Evolutionary conservation across 495 filamentous ascomycete genomes (phyloP), one percentile per base, ranked within the genome.

Genomic region (Neurospora tetraspora): DNA sequence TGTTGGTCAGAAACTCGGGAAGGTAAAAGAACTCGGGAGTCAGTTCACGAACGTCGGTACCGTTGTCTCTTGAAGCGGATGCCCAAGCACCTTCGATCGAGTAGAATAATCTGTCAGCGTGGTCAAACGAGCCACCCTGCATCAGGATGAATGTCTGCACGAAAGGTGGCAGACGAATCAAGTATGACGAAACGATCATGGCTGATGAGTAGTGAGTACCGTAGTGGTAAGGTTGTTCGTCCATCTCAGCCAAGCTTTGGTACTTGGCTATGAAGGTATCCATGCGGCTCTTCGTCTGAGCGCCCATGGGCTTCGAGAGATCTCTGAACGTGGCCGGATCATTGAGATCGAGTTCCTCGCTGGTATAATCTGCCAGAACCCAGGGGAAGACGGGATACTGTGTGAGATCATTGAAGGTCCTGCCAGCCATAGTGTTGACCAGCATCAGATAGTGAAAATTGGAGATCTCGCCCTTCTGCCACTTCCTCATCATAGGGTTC

Each of bases 401-500:
- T 2, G 96, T 99, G 11, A 99, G 84, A 80, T 99, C 96, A 77
- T 99, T 99, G 86, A 99, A 99, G 0, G 96, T 98, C 69, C 96
- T 86, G 39, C 96, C 96, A 23, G 96, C 96, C 86, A 98, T 93
- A 7, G 96, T 98, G 77, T 99, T 99, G 78, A 99, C 88, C 61
- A 97, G 87, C 96, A 99, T 98, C 37, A 99, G 87, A 80, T 99
- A 99, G 80, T 97, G 94, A 77, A 98, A 99, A 79, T 99, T 99
- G 7, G 96, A 98, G 10, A 98, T 93, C 76, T 98, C 96, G 7
- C 96, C 96, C 77, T 90, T 91, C 70, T 93, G 86, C 96, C 96
- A 99, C 84, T 91, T 92, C 42, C 90, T 90, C 74, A 96, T 98
- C 61, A 93, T 91, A 37, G 94, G 93, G 77, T 93, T 94, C 86